A percentile compares a stretch with the other conserved stretches of the same genome.
Conservation (phyloP, 2,329 filamentous ascomycete genomes). For the Aspergillus tubingensis region DNA sequence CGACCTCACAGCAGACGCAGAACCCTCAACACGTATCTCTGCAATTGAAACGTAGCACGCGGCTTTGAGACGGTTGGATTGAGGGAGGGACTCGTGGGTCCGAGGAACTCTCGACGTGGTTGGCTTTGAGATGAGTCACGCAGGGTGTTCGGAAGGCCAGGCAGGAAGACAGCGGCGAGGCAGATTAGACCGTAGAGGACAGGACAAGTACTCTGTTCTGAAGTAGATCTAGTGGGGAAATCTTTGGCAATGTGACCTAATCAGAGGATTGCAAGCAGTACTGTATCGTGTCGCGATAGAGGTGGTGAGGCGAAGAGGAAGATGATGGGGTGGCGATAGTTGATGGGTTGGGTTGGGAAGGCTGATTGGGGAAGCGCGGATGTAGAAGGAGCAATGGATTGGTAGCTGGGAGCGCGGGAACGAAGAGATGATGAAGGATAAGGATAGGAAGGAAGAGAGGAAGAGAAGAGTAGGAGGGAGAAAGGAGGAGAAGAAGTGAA, state of each 20-base stretch:
- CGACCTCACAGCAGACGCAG: slow-evolving; percentile 11
- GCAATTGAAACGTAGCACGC: slow-evolving; percentile 20
- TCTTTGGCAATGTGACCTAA: slow-evolving; percentile 5
- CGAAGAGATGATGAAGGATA: slow-evolving; percentile 17
- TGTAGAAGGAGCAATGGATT: slow-evolving; percentile 21
- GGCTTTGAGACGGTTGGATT: slow-evolving; percentile 10
- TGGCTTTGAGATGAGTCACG: slow-evolving; percentile 26
- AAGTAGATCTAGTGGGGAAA: slow-evolving; percentile 19
- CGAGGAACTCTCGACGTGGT: slow-evolving; percentile 18
- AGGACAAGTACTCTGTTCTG: slow-evolving; percentile 17
- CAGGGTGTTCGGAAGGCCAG: slow-evolving; percentile 20
- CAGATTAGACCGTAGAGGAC: slow-evolving; percentile 8
- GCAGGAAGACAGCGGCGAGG: slow-evolving; percentile 16
- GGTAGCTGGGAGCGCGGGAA: slow-evolving; percentile 6
- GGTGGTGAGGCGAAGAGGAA: neutral
- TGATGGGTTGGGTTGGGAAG: slow-evolving; percentile 5
- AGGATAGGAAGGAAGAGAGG: slow-evolving; percentile 20
- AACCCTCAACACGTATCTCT: slow-evolving; percentile 18
- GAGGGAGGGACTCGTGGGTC: slow-evolving; percentile 18
- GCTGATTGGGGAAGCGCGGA: slow-evolving; percentile 1
- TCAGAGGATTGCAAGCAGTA: slow-evolving; percentile 7
- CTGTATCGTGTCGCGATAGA: slow-evolving; percentile 11
- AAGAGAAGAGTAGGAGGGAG: slow-evolving; percentile 14
- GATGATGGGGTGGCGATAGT: slow-evolving; percentile 8
- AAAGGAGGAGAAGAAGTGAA: slow-evolving; percentile 21